These are phyloP conservation scores for Trametes maxima DNA, from an alignment of 768 basidiomycete species.

Conservation along the genomic window DNA sequence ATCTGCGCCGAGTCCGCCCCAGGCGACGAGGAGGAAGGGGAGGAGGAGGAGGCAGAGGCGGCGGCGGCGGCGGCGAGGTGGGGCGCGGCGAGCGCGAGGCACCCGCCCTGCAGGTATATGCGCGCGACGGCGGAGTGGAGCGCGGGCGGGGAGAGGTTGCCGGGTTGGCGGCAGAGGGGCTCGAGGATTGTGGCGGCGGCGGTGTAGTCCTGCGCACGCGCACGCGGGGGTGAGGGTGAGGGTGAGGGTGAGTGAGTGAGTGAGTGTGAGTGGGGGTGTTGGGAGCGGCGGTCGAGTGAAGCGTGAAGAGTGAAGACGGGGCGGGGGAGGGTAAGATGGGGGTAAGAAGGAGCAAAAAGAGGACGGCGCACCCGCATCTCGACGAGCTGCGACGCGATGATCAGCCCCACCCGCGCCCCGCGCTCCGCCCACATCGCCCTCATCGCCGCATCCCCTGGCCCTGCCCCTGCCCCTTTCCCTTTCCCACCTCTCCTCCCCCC, in stretches of 20 bases:
- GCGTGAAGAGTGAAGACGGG: background rate
- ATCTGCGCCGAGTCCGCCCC: no score
- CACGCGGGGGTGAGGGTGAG: no score
- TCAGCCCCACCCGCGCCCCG: conserved; percentile 70
- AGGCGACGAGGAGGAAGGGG: no score
- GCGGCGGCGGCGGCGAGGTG: conserved; percentile 59
- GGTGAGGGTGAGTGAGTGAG: no score
- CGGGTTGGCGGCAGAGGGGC: conserved; percentile 53
- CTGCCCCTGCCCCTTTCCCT: no score
- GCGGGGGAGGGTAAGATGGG: background rate
- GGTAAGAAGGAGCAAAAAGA: background rate
- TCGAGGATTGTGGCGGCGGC: conserved; percentile 70
- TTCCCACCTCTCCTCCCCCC: no score
- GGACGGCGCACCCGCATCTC: conserved; percentile 86
- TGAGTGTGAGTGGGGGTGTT: no score
- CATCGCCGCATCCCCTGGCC: no score
- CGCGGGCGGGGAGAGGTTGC: conserved; percentile 46
- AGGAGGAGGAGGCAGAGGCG: no score
- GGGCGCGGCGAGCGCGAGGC: conserved; percentile 56
- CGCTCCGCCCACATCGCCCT: conserved; percentile 87
- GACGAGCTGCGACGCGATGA: conserved; percentile 78
- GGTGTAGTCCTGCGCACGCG: conserved; percentile 55
- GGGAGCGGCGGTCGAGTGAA: background rate
- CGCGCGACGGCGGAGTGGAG: conserved; percentile 72
- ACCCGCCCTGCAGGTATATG: conserved; percentile 74